Base-by-base conservation (phyloP, 2,329 filamentous ascomycete species). In the Fusarium guadeloupense region DNA sequence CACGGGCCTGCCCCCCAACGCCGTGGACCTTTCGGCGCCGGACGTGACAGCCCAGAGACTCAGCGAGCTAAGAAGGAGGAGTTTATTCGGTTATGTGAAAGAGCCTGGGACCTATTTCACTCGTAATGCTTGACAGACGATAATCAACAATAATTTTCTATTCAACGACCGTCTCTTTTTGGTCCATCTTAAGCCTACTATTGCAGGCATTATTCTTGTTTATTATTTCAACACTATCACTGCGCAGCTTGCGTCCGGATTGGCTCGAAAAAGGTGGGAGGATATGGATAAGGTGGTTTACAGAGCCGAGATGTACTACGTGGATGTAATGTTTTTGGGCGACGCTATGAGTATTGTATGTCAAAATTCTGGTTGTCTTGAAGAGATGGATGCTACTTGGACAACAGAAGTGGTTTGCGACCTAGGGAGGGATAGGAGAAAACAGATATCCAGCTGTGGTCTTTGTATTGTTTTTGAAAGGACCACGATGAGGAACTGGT, bases 101-200 rank as follows among this genome's bases (percentile, higher is more conserved):
- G 92, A 71, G 95, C 95, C 9, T 99, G 95, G 95, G 95, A 99
- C 78, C 78, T 99, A 23, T 97, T 98, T 77, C 95, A 98, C 80
- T 97, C 93, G 60, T 97, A 79, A 85, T 49, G 8, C 17, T 33
- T 31, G 38, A 19, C 37, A 50, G 30, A 52, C 44, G 39, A 58
- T 26, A 46, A 54, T 38, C 44, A 41, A 59, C 58, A 62, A 62
- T 62, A 56, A 52, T 59, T 63, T 69, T 64, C 58, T 59, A 43
- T 54, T 44, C 40, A 42, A 44, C 52, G 53, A 55, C 54, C 30
- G n/a, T 49, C 41, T 20, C 46, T 42, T 43, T 50, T 43, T 51
- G 60, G 43, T 34, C 35, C 31, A 48, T 52, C 49, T 49, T 47
- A 41, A 44, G 40, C 44, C 58, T 41, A 26, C 43, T 43, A 43